Percentiles rank a stretch among this genome's conserved stretches.
phyloP scores from a whole-genome alignment of 805 yeast species.

The Cyberlindnera meyerae region DNA sequence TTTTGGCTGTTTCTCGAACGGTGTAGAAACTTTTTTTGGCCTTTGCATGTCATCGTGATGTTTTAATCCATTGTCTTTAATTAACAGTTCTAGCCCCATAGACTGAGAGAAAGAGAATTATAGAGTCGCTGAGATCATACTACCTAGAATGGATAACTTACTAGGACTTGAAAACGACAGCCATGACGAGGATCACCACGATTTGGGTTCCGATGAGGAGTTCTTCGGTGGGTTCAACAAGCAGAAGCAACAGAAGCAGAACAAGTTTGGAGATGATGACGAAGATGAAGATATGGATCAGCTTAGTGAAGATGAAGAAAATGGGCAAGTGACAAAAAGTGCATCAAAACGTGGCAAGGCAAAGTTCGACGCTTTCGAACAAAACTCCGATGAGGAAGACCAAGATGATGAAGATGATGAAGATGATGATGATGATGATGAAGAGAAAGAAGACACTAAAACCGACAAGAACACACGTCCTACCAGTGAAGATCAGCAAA shows the following conservation, averaged over 20 bases:
- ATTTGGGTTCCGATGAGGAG: conserved; percentile 25
- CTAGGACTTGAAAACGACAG: conserved; percentile 12
- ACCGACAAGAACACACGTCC: conserved; percentile 15
- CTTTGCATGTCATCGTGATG: too few species aligned
- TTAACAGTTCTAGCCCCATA: too few species aligned
- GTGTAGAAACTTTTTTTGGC: too few species aligned
- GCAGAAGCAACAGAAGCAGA: neutral
- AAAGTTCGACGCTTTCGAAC: neutral
- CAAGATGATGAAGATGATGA: conserved; percentile 1
- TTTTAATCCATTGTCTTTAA: too few species aligned
- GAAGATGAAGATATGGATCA: conserved; percentile 15
- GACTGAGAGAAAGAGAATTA: too few species aligned
- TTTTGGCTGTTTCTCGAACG: too few species aligned
- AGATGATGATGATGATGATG: conserved; percentile 8
- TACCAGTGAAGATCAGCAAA: conserved; percentile 21
- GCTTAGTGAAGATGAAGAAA: neutral
- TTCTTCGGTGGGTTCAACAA: conserved; percentile 11
- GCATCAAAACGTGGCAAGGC: neutral
- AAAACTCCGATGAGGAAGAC: conserved; percentile 14
- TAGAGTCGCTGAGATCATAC: too few species aligned
- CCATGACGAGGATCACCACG: conserved; percentile 10
- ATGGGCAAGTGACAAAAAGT: too few species aligned
- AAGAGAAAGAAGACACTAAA: conserved; percentile 6
- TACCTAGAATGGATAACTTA: conserved; percentile 20
- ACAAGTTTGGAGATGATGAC: conserved; percentile 1